Evolutionary conservation across 768 basidiomycete genomes (phyloP).

Genomic region (Cantharellus cinnabarinus): DNA sequence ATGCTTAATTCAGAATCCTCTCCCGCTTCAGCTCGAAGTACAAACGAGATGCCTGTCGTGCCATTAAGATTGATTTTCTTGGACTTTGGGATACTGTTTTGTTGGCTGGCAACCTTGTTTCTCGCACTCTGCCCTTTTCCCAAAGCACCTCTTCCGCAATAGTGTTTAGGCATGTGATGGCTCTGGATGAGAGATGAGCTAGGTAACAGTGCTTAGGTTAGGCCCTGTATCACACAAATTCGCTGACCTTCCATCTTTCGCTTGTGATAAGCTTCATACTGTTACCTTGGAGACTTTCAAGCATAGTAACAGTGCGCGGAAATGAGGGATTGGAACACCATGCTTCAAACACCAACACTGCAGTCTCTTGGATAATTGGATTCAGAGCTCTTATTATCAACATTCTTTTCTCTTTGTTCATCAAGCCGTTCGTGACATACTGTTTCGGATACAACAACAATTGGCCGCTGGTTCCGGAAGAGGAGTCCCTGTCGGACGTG

Average conservation of each 20-base stretch:
- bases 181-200: slow-evolving; percentile 6
- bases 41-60: background rate
- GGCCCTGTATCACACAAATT: background rate
- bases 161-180: slow-evolving; percentile 10
- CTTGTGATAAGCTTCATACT: too few species aligned
- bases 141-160: slow-evolving; percentile 5
- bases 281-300: too few species aligned
- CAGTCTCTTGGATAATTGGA: too few species aligned
- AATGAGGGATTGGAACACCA: background rate
- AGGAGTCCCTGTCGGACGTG: background rate
- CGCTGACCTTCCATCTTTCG: too few species aligned
- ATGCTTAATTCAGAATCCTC: too few species aligned
- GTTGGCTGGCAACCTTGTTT: slow-evolving; percentile 9
- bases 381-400: too few species aligned
- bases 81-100: slow-evolving; percentile 13
- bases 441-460: too few species aligned
- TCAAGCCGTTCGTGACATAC: too few species aligned
- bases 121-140: slow-evolving; percentile 11
- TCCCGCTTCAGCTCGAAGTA: background rate
- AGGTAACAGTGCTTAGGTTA: background rate
- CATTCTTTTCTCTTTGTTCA: too few species aligned
- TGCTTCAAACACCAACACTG: too few species aligned
- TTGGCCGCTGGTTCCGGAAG: too few species aligned
- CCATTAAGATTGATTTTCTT: slow-evolving; percentile 10
- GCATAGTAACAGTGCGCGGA: background rate